Evolutionary conservation across 352 stramenopile genomes (phyloP), one percentile per base, ranked within the genome.

Genomic region (Aphanomyces invadans): DNA sequence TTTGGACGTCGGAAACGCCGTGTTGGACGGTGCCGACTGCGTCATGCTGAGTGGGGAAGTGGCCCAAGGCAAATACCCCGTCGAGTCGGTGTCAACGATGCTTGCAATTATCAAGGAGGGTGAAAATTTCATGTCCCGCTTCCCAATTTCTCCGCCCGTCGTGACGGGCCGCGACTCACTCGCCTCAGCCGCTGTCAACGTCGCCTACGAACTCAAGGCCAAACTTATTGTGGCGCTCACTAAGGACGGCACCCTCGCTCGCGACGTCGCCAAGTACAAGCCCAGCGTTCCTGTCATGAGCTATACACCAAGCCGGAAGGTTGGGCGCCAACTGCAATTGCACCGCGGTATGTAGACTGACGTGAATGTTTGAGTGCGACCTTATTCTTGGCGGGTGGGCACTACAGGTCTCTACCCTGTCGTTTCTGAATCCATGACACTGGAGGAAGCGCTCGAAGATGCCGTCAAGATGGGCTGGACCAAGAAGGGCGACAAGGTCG

Each of bases 381-480:
- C n/a, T n/a, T 2, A 29, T 28, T 57, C 29, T 36, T 26, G 39
- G 74, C 19, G 66, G 77, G 45, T 76, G 53, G 26, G 45, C 71
- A 25, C 19, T 77, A 0, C 65, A 80, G 70, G 87, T 26, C 60
- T 88, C 42, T 89, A 88, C 72, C 76, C 86, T 2, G 74, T 95
- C 26, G 78, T 92, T 29, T 81, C 76, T 69, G 86, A 68, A 60
- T 79, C 70, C 57, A 87, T 71, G 74, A 85, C 68, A 70, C 76
- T 89, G 11, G 81, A 79, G 9, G 90, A 97, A 70, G 89, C 92
- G 21, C 94, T 98, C 66, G 68, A 77, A 5, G 88, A 89, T 10
- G 90, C 90, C 36, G 94, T 92, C 69, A 93, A 97, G 71, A 82
- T 97, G 70, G 92, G 92, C 29, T 97, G 91, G 84, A 75, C 95